These are phyloP conservation scores for Echium plantagineum DNA, from an alignment of 257 asterid species.

Conservation along the genomic window DNA sequence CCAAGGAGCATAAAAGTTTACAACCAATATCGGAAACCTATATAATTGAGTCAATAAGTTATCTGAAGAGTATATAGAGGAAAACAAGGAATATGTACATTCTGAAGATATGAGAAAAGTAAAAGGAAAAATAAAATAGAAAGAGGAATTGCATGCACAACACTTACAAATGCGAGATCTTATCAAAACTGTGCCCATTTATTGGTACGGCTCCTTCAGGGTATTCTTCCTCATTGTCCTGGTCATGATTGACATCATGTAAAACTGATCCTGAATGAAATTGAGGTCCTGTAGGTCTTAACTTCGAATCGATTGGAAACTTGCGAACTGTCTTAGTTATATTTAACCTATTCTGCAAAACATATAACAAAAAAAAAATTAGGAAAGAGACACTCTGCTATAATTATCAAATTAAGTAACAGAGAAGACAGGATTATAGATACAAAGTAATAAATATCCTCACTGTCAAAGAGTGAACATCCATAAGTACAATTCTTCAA, in stretches of 20 bases:
- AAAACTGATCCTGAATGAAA: conserved; percentile 51
- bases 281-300: conserved; percentile 75
- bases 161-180: conserved; percentile 70
- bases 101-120: conserved; percentile 4
- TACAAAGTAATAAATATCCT: too few relatives aligned
- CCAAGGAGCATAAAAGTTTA: conserved; percentile 95
- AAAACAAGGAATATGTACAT: conserved; percentile 2
- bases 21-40: conserved; percentile 77
- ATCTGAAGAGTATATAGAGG: conserved; percentile 1
- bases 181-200: conserved; percentile 58
- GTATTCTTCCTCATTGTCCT: conserved; percentile 64
- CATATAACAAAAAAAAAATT: conserved; percentile 11
- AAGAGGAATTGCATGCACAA: conserved; percentile 12
- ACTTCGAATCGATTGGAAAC: conserved; percentile 61
- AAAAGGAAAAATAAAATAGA: conserved; percentile 8
- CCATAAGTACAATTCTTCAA: too few relatives aligned
- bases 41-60: conserved; percentile 6
- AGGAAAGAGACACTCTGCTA: neutral
- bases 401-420: neutral
- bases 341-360: conserved; percentile 85
- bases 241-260: conserved; percentile 60
- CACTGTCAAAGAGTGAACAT: too few relatives aligned
- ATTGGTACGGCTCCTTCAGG: conserved; percentile 75
- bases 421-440: neutral
- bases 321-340: conserved; percentile 79